Evolutionary conservation across 1,284 basidiomycete genomes (phyloP).

Genomic region (Pseudozyma pruni): DNA sequence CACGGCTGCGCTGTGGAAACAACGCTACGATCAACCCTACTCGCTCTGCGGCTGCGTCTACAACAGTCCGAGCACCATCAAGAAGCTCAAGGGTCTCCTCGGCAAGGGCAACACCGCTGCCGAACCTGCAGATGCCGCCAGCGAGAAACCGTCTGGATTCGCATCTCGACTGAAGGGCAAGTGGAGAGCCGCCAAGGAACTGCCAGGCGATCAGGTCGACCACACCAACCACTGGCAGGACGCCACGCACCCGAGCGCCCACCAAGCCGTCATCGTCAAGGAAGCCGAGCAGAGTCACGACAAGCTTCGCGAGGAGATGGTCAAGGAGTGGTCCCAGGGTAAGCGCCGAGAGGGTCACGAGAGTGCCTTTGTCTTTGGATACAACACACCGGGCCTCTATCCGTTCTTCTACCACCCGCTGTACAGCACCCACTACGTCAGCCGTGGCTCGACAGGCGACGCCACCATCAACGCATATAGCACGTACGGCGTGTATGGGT

Average conservation of each 20-base stretch:
- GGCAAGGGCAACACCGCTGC: slow-evolving; percentile 4
- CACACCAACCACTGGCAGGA: slow-evolving; percentile 26
- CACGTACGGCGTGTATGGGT: slow-evolving; percentile 29
- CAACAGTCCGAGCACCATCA: slow-evolving; percentile 36
- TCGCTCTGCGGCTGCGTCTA: slow-evolving; percentile 51
- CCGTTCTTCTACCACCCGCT: slow-evolving; percentile 43
- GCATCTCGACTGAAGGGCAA: slow-evolving; percentile 36
- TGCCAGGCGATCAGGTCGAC: slow-evolving; percentile 32
- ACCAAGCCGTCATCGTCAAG: slow-evolving; percentile 39
- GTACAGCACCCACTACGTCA: slow-evolving; percentile 24
- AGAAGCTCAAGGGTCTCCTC: slow-evolving; percentile 33
- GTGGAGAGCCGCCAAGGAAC: slow-evolving; percentile 34
- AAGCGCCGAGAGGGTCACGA: slow-evolving; percentile 46
- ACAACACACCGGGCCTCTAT: slow-evolving; percentile 43
- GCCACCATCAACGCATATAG: slow-evolving; percentile 31
- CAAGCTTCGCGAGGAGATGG: slow-evolving; percentile 29
- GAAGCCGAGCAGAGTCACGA: slow-evolving; percentile 38
- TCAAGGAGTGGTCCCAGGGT: slow-evolving; percentile 33
- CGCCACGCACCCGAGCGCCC: slow-evolving; percentile 48
- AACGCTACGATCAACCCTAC: slow-evolving; percentile 49
- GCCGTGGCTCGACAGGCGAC: slow-evolving; percentile 21
- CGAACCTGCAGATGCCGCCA: background rate
- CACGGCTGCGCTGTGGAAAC: slow-evolving; percentile 48
- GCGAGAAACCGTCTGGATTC: slow-evolving; percentile 18
- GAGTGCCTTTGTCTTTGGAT: slow-evolving; percentile 45